These are phyloP conservation scores for Xylogone sp. DNA, from an alignment of 2,329 filamentous ascomycete species.

Conservation along the genomic window DNA sequence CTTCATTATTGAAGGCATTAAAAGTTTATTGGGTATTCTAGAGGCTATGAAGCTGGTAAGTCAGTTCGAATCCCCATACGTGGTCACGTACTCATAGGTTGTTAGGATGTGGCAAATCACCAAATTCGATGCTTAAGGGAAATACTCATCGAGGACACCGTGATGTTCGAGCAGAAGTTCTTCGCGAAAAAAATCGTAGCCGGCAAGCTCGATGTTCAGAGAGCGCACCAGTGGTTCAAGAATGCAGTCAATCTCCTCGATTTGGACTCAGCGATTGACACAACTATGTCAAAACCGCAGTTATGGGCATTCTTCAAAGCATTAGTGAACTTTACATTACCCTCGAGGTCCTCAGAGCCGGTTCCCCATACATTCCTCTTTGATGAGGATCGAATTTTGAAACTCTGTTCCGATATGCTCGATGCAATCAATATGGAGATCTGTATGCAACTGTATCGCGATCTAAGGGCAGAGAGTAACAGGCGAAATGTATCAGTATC, in stretches of 20 bases:
- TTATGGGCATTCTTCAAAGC: constrained; percentile 59
- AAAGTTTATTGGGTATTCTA: constrained; percentile 75
- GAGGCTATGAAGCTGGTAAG: constrained; percentile 85
- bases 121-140: constrained; percentile 87
- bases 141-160: constrained; percentile 83
- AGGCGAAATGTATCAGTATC: background rate
- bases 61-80: background rate
- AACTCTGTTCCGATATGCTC: constrained; percentile 56
- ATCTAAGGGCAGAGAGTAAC: constrained; percentile 19
- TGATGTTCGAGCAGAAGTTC: constrained; percentile 85
- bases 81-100: constrained; percentile 4
- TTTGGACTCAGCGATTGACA: constrained; percentile 9
- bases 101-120: constrained; percentile 84
- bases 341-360: constrained; percentile 42
- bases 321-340: constrained; percentile 50
- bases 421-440: constrained; percentile 61
- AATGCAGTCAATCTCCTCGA: constrained; percentile 31
- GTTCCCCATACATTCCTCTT: constrained; percentile 61
- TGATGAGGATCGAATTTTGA: constrained; percentile 59
- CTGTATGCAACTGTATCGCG: constrained; percentile 37
- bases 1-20: constrained; percentile 73
- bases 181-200: constrained; percentile 71
- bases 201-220: constrained; percentile 55
- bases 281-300: constrained; percentile 46
- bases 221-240: constrained; percentile 63